phyloP scores from a whole-genome alignment of 2,329 filamentous ascomycete species.

The Phialophora expanda region DNA sequence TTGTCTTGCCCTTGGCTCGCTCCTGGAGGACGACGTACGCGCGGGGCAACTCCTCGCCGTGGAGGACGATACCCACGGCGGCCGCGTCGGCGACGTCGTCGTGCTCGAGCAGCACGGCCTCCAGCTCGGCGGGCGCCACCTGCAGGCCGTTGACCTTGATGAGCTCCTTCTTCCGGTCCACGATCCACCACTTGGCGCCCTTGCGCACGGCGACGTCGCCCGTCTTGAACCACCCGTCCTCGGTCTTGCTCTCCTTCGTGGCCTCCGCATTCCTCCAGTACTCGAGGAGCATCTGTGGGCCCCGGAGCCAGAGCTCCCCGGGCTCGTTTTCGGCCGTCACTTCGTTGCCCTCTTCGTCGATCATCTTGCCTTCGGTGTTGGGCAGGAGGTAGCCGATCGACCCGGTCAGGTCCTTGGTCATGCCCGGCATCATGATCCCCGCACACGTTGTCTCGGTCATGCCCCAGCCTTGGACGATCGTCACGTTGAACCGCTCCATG shows the following conservation, averaged over 20 bases:
- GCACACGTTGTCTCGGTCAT: constrained; percentile 61
- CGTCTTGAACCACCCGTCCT: constrained; percentile 78
- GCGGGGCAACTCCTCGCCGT: constrained; percentile 42
- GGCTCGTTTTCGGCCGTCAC: constrained; percentile 65
- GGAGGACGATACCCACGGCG: constrained; percentile 52
- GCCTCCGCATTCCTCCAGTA: constrained; percentile 49
- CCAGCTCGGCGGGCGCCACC: constrained; percentile 58
- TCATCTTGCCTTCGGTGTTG: constrained; percentile 58
- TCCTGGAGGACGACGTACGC: constrained; percentile 59
- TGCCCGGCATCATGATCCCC: constrained; percentile 45
- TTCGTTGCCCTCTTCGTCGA: constrained; percentile 71
- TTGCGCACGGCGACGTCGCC: constrained; percentile 80
- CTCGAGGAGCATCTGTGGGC: constrained; percentile 45
- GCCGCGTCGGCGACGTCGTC: constrained; percentile 53
- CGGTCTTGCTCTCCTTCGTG: constrained; percentile 55
- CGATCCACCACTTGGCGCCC: constrained; percentile 80
- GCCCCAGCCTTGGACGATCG: constrained; percentile 58
- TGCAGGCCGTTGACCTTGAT: constrained; percentile 59
- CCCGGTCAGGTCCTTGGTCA: constrained; percentile 53
- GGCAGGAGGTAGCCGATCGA: constrained; percentile 56
- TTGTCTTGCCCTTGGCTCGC: constrained; percentile 51
- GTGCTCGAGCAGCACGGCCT: constrained; percentile 52
- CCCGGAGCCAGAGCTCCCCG: constrained; percentile 60
- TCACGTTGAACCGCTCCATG: constrained; percentile 56
- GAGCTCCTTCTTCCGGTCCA: constrained; percentile 71